phyloP scores from a whole-genome alignment of 2,329 filamentous ascomycete species.

The Calonectria pseudoreteaudii region DNA sequence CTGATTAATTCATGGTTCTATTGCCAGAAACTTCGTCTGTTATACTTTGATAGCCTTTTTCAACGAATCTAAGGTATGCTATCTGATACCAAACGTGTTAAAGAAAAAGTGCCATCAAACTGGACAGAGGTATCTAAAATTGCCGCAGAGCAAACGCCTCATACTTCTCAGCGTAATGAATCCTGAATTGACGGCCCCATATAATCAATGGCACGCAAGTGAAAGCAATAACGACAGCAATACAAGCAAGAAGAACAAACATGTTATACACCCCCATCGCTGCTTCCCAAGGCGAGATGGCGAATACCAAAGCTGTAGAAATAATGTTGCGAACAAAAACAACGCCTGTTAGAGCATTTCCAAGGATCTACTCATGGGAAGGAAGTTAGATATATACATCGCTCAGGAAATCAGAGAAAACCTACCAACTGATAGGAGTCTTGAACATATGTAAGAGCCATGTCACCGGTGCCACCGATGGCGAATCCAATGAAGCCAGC shows the following conservation, averaged over 20 bases:
- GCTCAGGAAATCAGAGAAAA: rapidly evolving
- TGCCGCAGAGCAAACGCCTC: slow-evolving; percentile 21
- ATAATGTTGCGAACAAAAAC: slow-evolving; percentile 35
- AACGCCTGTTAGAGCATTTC: slow-evolving; percentile 29
- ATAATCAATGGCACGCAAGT: slow-evolving; percentile 27
- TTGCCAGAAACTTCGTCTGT: no score
- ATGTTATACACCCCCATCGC: slow-evolving; percentile 33
- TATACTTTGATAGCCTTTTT: not conserved
- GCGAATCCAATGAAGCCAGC: slow-evolving; percentile 34
- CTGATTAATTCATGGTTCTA: no score
- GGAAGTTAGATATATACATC: rapidly evolving
- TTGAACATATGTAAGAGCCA: slow-evolving; percentile 32
- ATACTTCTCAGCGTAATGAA: slow-evolving; percentile 27
- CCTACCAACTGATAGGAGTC: slow-evolving; percentile 34
- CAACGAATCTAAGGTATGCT: not conserved
- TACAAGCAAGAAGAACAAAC: slow-evolving; percentile 28
- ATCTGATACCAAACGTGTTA: not conserved
- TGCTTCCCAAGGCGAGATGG: slow-evolving; percentile 24
- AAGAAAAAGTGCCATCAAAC: not conserved
- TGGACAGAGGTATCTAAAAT: slow-evolving; percentile 3
- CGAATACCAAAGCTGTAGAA: slow-evolving; percentile 27
- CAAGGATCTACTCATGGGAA: slow-evolving; percentile 19
- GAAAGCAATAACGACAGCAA: slow-evolving; percentile 25
- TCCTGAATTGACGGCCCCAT: slow-evolving; percentile 30
- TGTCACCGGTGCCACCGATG: slow-evolving; percentile 32